A percentile compares a stretch with the other conserved stretches of the same genome.
Conservation (phyloP, 208 protist genomes). For the Trypanosomatidae sp. region DNA sequence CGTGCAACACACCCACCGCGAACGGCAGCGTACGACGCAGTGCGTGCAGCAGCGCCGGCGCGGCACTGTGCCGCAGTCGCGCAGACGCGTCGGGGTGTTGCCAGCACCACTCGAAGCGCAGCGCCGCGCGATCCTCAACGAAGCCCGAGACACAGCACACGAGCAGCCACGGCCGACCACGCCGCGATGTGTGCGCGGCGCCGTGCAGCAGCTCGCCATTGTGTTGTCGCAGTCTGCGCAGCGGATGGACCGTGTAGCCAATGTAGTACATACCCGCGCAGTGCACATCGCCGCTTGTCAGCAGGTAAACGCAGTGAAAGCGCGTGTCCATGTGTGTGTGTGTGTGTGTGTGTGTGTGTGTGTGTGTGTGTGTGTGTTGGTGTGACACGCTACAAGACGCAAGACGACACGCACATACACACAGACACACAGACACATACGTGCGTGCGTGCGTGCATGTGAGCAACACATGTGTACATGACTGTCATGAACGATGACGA, state of each 20-base stretch:
- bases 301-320: conserved; percentile 87
- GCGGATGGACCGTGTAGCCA: conserved; percentile 90
- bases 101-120: conserved; percentile 95
- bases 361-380: neutral
- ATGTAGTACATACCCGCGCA: conserved; percentile 78
- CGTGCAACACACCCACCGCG: conserved; percentile 44
- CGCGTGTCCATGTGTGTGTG: conserved; percentile 51
- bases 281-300: conserved; percentile 56
- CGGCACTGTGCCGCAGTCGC: conserved; percentile 21
- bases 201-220: conserved; percentile 91
- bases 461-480: neutral
- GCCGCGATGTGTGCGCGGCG: conserved; percentile 58
- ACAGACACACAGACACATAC: neutral
- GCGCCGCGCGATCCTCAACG: conserved; percentile 66
- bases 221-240: conserved; percentile 88
- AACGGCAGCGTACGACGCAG: conserved; percentile 26
- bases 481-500: too few relatives aligned
- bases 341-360: neutral
- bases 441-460: neutral
- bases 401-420: too few relatives aligned
- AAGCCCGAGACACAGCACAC: conserved; percentile 90
- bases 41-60: conserved; percentile 7
- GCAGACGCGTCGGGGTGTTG: conserved; percentile 69
- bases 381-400: too few relatives aligned
- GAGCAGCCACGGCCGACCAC: conserved; percentile 84